A percentile compares a stretch with the other conserved stretches of the same genome.
Conservation (phyloP, 2,329 filamentous ascomycete species). For the Botrytis cinerea region DNA sequence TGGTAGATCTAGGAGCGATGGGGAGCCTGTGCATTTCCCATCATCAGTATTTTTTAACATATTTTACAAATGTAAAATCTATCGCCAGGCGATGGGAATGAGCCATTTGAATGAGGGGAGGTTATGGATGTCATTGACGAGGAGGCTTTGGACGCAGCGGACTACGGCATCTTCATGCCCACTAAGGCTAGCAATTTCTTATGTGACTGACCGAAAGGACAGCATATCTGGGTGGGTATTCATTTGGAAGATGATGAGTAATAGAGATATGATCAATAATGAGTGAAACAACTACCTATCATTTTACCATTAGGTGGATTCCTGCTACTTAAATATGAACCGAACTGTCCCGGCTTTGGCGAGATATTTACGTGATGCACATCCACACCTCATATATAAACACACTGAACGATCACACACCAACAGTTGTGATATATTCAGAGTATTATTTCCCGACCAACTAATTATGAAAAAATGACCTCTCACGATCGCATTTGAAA, state of each 20-base stretch:
- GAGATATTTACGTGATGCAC: neutral
- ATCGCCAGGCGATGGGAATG: too few species aligned
- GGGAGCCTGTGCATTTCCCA: too few species aligned
- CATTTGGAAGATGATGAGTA: neutral
- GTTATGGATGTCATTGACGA: too few species aligned
- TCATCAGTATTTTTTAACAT: too few species aligned
- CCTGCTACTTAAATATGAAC: neutral
- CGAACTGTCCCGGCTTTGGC: neutral
- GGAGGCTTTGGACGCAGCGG: too few species aligned
- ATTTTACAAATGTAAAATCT: too few species aligned
- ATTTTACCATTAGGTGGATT: neutral
- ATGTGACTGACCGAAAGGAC: too few species aligned
- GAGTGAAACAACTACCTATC: neutral
- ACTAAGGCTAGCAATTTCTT: too few species aligned
- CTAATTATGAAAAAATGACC: neutral
- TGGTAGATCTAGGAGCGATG: neutral
- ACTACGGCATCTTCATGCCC: too few species aligned
- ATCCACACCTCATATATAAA: neutral
- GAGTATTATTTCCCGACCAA: neutral
- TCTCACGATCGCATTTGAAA: neutral
- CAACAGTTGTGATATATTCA: neutral
- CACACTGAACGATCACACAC: neutral
- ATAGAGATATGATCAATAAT: neutral
- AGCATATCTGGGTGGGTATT: neutral
- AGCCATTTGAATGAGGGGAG: too few species aligned